A percentile compares a stretch with the other conserved stretches of the same genome.
Conservation (phyloP, 768 basidiomycete genomes). For the Termitomyces sp. region DNA sequence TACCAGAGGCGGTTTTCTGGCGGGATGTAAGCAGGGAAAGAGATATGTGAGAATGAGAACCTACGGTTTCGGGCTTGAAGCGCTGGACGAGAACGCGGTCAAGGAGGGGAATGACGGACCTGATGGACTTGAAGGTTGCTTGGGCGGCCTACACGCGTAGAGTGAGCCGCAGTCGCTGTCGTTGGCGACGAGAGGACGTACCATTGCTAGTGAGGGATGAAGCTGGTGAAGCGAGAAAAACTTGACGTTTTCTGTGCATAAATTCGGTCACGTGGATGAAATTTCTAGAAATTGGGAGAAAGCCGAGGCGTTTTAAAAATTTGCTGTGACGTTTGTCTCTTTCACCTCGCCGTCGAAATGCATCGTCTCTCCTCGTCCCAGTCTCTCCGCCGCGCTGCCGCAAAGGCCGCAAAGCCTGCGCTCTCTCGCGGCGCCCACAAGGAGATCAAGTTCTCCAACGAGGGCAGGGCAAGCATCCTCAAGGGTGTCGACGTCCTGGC, state of each 20-base stretch:
- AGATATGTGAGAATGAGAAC: conserved; percentile 27
- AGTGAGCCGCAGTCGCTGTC: not conserved
- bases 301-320: conserved; percentile 13
- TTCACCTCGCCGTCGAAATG: conserved; percentile 40
- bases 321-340: conserved; percentile 10
- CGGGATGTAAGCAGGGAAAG: not conserved
- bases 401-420: conserved; percentile 52
- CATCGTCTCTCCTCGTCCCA: conserved; percentile 71
- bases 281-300: conserved; percentile 20
- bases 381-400: conserved; percentile 66
- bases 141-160: conserved; percentile 60
- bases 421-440: conserved; percentile 80
- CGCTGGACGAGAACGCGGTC: conserved; percentile 98
- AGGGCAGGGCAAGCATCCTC: conserved; percentile 89
- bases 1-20: conserved; percentile 96
- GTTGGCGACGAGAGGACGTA: conserved; percentile 4
- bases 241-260: conserved; percentile 15
- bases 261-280: conserved; percentile 14
- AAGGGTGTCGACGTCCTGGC: conserved; percentile 96
- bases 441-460: conserved; percentile 96
- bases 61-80: conserved; percentile 93
- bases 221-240: conserved; percentile 10
- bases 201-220: conserved; percentile 11
- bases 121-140: conserved; percentile 96
- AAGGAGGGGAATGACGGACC: conserved; percentile 82